phyloP scores from a whole-genome alignment of 2,329 filamentous ascomycete genomes.

The Aspergillus ibericus region DNA sequence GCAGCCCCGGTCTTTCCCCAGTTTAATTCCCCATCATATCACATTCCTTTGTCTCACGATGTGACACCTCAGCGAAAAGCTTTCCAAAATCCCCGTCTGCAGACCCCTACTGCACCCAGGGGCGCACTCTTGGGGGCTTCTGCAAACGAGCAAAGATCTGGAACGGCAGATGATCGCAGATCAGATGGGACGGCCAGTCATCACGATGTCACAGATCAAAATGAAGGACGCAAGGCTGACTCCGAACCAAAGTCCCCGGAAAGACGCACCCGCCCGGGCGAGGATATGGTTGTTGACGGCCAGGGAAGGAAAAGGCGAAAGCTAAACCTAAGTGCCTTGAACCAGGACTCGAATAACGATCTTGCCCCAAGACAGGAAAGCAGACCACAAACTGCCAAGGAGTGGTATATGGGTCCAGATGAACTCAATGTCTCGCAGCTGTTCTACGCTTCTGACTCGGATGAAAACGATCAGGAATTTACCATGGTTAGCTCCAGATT shows the following conservation, averaged over 20 bases:
- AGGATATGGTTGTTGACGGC: slow-evolving; percentile 26
- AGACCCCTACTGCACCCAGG: background rate
- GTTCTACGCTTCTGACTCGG: slow-evolving; percentile 42
- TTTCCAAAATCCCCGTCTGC: background rate
- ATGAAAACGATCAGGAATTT: slow-evolving; percentile 29
- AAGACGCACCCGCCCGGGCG: slow-evolving; percentile 17
- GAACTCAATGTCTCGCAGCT: slow-evolving; percentile 41
- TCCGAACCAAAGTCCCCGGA: background rate
- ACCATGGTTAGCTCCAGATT: slow-evolving; percentile 21
- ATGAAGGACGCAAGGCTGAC: background rate
- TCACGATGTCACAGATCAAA: background rate
- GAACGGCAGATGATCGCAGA: background rate
- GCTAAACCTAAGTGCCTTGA: slow-evolving; percentile 20
- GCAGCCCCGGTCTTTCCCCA: background rate
- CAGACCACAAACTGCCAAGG: background rate
- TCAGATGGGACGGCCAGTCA: background rate
- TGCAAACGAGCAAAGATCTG: background rate
- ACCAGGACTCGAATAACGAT: background rate
- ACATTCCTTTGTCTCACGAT: background rate
- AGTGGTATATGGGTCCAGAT: slow-evolving; percentile 42
- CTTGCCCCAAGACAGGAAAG: background rate
- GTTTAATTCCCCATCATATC: background rate
- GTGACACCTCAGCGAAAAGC: background rate
- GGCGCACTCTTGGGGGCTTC: background rate
- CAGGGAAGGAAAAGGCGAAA: slow-evolving; percentile 33